These are phyloP conservation scores for Athelia sp. DNA, from an alignment of 1,284 basidiomycete species.

Conservation along the genomic window DNA sequence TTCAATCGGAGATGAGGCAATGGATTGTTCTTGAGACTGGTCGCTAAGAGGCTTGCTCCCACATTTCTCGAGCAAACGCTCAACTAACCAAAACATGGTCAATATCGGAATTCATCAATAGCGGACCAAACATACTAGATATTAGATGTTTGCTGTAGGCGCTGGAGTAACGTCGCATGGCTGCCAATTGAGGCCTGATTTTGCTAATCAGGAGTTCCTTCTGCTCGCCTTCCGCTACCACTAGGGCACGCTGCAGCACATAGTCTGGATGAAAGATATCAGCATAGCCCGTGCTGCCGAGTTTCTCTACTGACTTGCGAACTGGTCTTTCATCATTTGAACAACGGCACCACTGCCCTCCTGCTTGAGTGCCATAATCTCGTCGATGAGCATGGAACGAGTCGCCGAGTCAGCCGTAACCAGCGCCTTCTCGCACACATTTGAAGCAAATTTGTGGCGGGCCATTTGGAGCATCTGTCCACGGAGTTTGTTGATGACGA, in stretches of 20 bases:
- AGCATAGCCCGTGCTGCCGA: too few relatives aligned
- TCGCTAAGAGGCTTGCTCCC: not conserved
- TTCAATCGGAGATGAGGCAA: not conserved
- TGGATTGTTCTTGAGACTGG: not conserved
- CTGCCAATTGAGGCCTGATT: slow-evolving; percentile 62
- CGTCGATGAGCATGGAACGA: slow-evolving; percentile 70
- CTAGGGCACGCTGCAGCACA: slow-evolving; percentile 74
- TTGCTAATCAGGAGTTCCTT: slow-evolving; percentile 57
- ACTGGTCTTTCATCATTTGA: slow-evolving; percentile 89
- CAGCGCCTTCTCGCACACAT: slow-evolving; percentile 94
- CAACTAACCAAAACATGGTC: slow-evolving; percentile 39
- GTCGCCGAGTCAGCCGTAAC: slow-evolving; percentile 59
- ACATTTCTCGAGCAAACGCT: slow-evolving; percentile 56
- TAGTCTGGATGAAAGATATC: slow-evolving; percentile 53
- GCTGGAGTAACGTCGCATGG: slow-evolving; percentile 67
- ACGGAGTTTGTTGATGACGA: slow-evolving; percentile 69
- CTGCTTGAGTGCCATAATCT: slow-evolving; percentile 67
- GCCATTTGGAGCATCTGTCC: slow-evolving; percentile 79
- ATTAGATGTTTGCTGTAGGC: slow-evolving; percentile 76
- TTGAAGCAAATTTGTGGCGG: slow-evolving; percentile 94
- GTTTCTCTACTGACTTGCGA: slow-evolving; percentile 69
- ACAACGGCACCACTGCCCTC: slow-evolving; percentile 63
- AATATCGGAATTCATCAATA: slow-evolving; percentile 2
- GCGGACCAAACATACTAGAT: slow-evolving; percentile 52
- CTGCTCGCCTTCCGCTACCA: slow-evolving; percentile 69